Conservation (phyloP, 345 rosid species). For the Mercurialis annua region DNA sequence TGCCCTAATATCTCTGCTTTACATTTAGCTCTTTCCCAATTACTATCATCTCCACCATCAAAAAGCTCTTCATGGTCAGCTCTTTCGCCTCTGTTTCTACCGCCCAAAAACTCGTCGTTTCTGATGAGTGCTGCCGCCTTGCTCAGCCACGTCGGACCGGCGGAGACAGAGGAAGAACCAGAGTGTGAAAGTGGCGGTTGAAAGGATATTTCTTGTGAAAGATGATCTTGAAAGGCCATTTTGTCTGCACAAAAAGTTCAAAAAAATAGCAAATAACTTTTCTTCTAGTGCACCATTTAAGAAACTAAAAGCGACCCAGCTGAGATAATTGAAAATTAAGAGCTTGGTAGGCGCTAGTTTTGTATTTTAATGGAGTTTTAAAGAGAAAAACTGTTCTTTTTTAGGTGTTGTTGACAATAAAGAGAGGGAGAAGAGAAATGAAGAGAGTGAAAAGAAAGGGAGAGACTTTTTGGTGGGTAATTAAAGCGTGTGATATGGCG, state of each 20-base stretch:
- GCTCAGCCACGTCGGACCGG: conserved; percentile 41
- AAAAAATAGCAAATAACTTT: neutral
- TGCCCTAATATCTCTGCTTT: conserved; percentile 46
- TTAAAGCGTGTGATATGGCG: conserved; percentile 6
- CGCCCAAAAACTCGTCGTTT: conserved; percentile 18
- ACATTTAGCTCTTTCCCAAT: conserved; percentile 40
- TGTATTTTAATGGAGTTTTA: neutral
- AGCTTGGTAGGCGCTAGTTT: neutral
- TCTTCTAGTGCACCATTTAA: conserved; percentile 1
- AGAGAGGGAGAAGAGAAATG: neutral
- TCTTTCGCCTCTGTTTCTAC: neutral
- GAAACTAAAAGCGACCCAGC: neutral
- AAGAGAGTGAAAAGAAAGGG: neutral
- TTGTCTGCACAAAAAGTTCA: too few relatives aligned
- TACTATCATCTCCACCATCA: conserved; percentile 17
- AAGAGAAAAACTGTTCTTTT: neutral
- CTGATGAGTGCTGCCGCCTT: conserved; percentile 36
- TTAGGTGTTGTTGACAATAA: neutral
- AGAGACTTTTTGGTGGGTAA: conserved; percentile 6
- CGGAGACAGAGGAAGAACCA: conserved; percentile 13
- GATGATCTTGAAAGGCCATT: conserved; percentile 34
- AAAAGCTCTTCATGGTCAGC: conserved; percentile 20
- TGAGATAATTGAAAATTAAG: neutral
- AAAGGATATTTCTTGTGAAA: conserved; percentile 29
- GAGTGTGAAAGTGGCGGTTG: conserved; percentile 22